Conservation (phyloP, 495 filamentous ascomycete genomes). For the Neurospora sp. region DNA sequence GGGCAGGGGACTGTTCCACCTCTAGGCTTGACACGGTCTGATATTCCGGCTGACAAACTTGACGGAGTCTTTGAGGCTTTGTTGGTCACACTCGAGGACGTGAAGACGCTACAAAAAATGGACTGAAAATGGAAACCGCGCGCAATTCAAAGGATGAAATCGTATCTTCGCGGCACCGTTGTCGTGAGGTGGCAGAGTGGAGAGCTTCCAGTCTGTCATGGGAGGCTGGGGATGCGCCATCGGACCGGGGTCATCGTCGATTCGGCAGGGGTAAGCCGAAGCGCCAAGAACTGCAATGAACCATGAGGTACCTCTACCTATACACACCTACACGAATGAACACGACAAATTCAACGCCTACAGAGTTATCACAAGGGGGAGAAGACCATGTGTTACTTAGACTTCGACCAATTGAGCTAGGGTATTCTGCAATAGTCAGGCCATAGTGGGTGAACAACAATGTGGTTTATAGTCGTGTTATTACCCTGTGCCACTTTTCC, state of each 20-base stretch:
- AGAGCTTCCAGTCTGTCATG: background rate
- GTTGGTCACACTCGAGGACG: background rate
- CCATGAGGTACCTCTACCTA: background rate
- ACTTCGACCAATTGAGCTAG: background rate
- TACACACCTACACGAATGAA: background rate
- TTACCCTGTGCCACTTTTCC: background rate
- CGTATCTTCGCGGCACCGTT: background rate
- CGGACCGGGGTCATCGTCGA: background rate
- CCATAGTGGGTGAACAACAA: background rate
- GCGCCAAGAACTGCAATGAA: background rate
- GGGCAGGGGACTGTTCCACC: background rate
- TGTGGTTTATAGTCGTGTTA: background rate
- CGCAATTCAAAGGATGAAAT: background rate
- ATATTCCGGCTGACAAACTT: background rate
- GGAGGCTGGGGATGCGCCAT: background rate
- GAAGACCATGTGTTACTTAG: background rate
- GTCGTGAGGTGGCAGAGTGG: background rate
- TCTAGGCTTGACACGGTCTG: background rate
- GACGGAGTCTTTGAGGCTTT: background rate
- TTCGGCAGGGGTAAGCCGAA: background rate
- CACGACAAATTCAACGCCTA: background rate
- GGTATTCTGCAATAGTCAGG: background rate
- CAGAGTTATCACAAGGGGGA: background rate
- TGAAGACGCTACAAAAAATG: background rate
- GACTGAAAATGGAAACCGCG: too few relatives aligned